phyloP scores from a whole-genome alignment of 768 basidiomycete species.

The Serpula lacrymans region DNA sequence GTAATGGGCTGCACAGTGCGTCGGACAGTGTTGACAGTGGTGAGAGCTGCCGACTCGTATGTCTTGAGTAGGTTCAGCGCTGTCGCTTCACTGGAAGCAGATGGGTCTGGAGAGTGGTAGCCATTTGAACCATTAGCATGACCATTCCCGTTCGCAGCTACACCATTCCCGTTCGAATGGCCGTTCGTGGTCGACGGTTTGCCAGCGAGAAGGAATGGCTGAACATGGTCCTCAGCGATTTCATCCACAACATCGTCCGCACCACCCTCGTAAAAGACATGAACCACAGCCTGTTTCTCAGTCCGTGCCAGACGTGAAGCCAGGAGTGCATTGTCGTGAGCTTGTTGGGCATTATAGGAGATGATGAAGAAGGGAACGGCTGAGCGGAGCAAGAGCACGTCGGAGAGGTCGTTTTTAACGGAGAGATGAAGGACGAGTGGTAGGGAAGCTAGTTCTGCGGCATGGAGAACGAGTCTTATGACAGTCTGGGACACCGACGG shows the following conservation, averaged over 20 bases:
- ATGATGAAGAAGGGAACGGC: conserved; percentile 79
- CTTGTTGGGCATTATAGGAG: conserved; percentile 73
- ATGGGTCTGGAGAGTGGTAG: not conserved
- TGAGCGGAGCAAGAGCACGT: conserved; percentile 73
- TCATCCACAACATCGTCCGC: conserved; percentile 42
- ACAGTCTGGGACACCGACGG: conserved; percentile 47
- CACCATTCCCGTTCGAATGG: conserved; percentile 33
- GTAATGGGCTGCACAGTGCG: conserved; percentile 58
- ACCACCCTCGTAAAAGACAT: conserved; percentile 62
- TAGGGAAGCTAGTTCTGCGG: conserved; percentile 60
- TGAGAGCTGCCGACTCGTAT: conserved; percentile 67
- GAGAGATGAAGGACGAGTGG: conserved; percentile 75
- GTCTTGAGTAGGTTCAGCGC: conserved; percentile 41
- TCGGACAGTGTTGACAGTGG: conserved; percentile 60
- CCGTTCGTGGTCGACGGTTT: conserved; percentile 30
- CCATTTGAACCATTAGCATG: conserved; percentile 10
- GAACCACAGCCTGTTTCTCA: conserved; percentile 76
- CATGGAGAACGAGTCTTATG: conserved; percentile 61
- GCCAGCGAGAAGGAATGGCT: conserved; percentile 55
- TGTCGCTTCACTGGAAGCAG: conserved; percentile 1
- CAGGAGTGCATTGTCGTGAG: conserved; percentile 87
- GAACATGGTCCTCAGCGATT: conserved; percentile 55
- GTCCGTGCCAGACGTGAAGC: conserved; percentile 74
- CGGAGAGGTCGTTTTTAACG: conserved; percentile 62
- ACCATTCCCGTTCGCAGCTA: conserved; percentile 24